Percentiles rank a stretch among this genome's conserved stretches.
Evolutionary conservation across 2,329 filamentous ascomycete genomes (phyloP).

Genomic region (Phaeosphaeriaceae sp.): DNA sequence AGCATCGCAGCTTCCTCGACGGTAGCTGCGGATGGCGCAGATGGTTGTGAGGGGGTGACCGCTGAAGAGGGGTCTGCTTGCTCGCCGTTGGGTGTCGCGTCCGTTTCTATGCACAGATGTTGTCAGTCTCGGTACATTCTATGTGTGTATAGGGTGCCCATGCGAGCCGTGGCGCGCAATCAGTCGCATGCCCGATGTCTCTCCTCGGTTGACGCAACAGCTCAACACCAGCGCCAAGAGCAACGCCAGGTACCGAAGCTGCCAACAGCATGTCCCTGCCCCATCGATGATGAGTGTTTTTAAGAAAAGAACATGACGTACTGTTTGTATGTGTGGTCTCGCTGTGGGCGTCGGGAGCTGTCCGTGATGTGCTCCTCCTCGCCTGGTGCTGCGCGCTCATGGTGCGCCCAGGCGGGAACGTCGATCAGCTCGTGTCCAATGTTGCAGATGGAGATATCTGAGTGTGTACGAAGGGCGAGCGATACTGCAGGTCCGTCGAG

Average conservation of each 20-base stretch:
- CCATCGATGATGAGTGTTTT: neutral
- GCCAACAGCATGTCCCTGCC: neutral
- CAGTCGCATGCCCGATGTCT: constrained; percentile 18
- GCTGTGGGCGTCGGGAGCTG: constrained; percentile 33
- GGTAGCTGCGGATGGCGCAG: constrained; percentile 24
- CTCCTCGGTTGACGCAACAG: constrained; percentile 28
- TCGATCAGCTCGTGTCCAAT: constrained; percentile 37
- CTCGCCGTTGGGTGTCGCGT: constrained; percentile 19
- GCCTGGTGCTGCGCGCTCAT: constrained; percentile 49
- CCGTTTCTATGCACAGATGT: constrained; percentile 16
- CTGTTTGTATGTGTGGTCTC: constrained; percentile 25
- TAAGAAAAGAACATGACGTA: constrained; percentile 20
- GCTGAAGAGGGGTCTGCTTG: constrained; percentile 45
- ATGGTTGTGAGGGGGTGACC: constrained; percentile 52
- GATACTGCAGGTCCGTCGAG: constrained; percentile 21
- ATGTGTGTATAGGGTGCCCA: neutral
- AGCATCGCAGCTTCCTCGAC: constrained; percentile 29
- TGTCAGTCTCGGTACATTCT: constrained; percentile 11
- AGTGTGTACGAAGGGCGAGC: constrained; percentile 14
- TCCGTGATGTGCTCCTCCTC: constrained; percentile 46
- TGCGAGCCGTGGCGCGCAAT: constrained; percentile 6
- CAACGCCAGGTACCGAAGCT: constrained; percentile 3
- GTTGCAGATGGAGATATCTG: constrained; percentile 11
- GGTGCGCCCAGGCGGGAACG: constrained; percentile 44
- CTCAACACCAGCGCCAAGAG: constrained; percentile 13